Conservation (phyloP, 371 early-diverging fungal genomes). For the Batrachochytrium dendrobatidis region DNA sequence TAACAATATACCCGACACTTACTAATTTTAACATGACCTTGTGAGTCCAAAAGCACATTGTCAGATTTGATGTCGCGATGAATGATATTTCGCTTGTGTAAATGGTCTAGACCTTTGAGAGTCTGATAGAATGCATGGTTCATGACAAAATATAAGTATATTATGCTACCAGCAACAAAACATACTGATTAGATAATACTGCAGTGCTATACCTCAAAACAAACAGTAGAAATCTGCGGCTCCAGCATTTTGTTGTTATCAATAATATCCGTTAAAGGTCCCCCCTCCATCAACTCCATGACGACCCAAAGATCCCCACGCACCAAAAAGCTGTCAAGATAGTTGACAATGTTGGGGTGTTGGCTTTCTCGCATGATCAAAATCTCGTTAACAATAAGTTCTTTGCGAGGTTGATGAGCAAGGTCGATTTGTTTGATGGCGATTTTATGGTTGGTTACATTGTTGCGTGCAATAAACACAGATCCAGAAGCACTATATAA, state of each 20-base stretch:
- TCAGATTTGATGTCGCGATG: conserved; percentile 96
- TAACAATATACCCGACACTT: conserved; percentile 31
- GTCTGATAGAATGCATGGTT: conserved; percentile 38
- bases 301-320: conserved; percentile 91
- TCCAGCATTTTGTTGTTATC: conserved; percentile 87
- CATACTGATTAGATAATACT: background rate
- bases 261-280: conserved; percentile 93
- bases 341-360: conserved; percentile 94
- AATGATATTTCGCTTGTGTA: conserved; percentile 86
- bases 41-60: conserved; percentile 74
- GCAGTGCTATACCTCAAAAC: conserved; percentile 23
- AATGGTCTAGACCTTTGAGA: conserved; percentile 77
- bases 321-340: conserved; percentile 80
- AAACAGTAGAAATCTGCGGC: conserved; percentile 83
- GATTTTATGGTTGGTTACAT: conserved; percentile 41
- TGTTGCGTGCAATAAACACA: conserved; percentile 73
- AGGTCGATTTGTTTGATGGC: conserved; percentile 98
- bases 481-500: conserved; percentile 80
- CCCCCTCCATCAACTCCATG: conserved; percentile 99
- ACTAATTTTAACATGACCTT: conserved; percentile 89
- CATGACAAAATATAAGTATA: background rate
- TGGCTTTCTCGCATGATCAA: conserved; percentile 89
- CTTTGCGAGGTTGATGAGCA: conserved; percentile 83
- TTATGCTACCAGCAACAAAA: no score
- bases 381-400: conserved; percentile 92